Percentiles rank a stretch among this genome's conserved stretches.
Conservation (phyloP, 1,139 yeast species). For the Kazachstania sp. region DNA sequence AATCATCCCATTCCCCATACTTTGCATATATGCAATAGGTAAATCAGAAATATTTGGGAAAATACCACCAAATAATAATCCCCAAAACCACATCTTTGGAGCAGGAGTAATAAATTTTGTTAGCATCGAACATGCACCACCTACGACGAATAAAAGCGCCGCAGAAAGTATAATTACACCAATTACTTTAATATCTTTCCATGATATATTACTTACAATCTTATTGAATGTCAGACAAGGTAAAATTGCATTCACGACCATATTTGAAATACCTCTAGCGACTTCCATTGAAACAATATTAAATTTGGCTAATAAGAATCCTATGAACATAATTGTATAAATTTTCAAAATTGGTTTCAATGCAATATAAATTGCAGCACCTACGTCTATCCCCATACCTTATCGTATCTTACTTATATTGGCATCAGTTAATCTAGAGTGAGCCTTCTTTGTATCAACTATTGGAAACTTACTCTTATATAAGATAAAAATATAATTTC, state of each 20-base stretch:
- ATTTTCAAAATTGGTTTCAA: constrained; percentile 85
- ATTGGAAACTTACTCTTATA: too few species aligned
- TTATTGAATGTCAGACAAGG: constrained; percentile 78
- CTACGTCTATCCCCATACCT: constrained; percentile 26
- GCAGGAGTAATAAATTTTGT: constrained; percentile 36
- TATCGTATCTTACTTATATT: too few species aligned
- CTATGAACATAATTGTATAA: constrained; percentile 64
- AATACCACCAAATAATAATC: constrained; percentile 60
- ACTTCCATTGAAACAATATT: constrained; percentile 68
- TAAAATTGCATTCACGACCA: constrained; percentile 60
- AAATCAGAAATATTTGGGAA: constrained; percentile 79
- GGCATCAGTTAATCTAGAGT: background rate
- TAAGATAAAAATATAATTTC: too few species aligned
- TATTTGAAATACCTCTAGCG: constrained; percentile 61
- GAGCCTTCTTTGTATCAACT: background rate
- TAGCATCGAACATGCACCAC: constrained; percentile 36
- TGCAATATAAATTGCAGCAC: constrained; percentile 68
- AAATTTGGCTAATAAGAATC: constrained; percentile 56
- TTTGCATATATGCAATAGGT: constrained; percentile 83
- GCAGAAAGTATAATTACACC: constrained; percentile 67
- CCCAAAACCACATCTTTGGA: constrained; percentile 77
- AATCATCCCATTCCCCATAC: constrained; percentile 55
- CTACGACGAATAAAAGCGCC: constrained; percentile 47
- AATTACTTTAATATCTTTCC: constrained; percentile 62
- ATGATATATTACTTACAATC: constrained; percentile 60